A percentile compares a stretch with the other conserved stretches of the same genome.
These are phyloP conservation scores for Synchytrium microbalum DNA, from an alignment of 371 early-diverging fungal genomes.

Conservation along the genomic window DNA sequence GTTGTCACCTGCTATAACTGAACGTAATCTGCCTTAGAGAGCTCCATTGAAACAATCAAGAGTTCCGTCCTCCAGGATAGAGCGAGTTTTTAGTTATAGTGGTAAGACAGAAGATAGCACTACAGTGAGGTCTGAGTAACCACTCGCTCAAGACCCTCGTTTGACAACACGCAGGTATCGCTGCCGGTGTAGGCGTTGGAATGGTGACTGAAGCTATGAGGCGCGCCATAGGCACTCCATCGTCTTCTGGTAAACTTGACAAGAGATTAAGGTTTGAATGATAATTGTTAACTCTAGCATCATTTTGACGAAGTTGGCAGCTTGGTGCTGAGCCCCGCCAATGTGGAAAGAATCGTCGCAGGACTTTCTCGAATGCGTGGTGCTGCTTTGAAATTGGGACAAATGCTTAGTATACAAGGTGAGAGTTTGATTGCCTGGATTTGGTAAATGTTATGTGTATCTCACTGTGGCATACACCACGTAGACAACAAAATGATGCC, in stretches of 20 bases:
- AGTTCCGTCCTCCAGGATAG: slow-evolving; percentile 23
- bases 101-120: no score
- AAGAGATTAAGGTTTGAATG: no score
- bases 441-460: not conserved
- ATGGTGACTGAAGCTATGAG: slow-evolving; percentile 20
- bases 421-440: not conserved
- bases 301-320: not conserved
- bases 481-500: slow-evolving; percentile 59
- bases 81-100: slow-evolving; percentile 23
- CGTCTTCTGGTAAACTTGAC: slow-evolving; percentile 2
- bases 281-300: not conserved
- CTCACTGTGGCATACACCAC: not conserved
- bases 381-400: slow-evolving; percentile 94
- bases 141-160: no score
- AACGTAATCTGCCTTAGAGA: not conserved
- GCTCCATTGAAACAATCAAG: slow-evolving; percentile 6
- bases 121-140: no score
- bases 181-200: slow-evolving; percentile 26
- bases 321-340: slow-evolving; percentile 54
- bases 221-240: slow-evolving; percentile 16
- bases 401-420: slow-evolving; percentile 94
- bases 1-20: no score
- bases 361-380: slow-evolving; percentile 92
- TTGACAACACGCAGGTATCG: slow-evolving; percentile 8
- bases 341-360: slow-evolving; percentile 78